Base-by-base conservation (phyloP, 345 rosid genomes). In the Corchorus capsularis region DNA sequence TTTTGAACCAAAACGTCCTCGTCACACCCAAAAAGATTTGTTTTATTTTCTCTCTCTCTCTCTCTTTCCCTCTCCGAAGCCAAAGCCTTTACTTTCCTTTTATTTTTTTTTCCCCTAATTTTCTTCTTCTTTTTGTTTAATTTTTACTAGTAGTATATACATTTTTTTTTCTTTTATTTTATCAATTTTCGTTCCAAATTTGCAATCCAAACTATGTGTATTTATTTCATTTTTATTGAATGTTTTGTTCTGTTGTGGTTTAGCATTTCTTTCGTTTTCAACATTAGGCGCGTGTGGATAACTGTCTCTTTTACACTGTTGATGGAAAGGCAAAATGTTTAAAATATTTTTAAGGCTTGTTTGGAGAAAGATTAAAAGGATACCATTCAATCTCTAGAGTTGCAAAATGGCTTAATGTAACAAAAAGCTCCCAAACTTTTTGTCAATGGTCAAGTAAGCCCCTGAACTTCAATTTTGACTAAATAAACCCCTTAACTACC, bases 1-100 rank as follows among this genome's bases (percentile, higher is more conserved):
- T 86, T 80, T 82, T 71, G 87, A 75, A 82, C 46, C 79, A 53
- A 77, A 75, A 77, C 78, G 84, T 82, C 93, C 69, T 76, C 82
- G 68, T 87, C 92, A 75, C 19, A 12, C 83, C 80, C 80, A 59
- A 77, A 75, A 72, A 74, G 69, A 63, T 77, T 74, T 76, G 74
- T 80, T 84, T 84, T 74, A 35, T 68, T 56, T 77, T 57, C 61
- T 32, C 72, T 47, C 61, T 61, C n/a, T 66, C 66, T 54, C 34
- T n/a, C 69, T 65, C 49, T 50, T 41, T 47, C 73, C 73, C 22
- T 13, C 10, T 6, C 69, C 69, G 13, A 37, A 64, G 10, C 69
- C 69, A 19, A 12, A 32, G 43, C 7, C 12, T 59, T 65, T 45
- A 10, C 35, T 70, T 64, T 71, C 8, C 35, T 70, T 64, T 71